Conservation (phyloP, 257 asterid genomes). For the Fraxinus americana region DNA sequence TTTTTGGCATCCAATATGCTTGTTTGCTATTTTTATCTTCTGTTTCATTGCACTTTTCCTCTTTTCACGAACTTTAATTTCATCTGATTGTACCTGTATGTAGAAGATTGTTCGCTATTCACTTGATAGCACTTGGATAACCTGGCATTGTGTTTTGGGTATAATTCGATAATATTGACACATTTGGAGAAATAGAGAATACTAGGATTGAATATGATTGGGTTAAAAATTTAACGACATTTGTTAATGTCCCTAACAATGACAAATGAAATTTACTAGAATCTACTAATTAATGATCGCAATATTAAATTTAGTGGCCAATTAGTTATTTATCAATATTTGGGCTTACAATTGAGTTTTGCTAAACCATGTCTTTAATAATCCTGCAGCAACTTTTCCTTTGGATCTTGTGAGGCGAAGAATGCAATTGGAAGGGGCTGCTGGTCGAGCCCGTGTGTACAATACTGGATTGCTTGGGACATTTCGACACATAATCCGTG, state of each 20-base stretch:
- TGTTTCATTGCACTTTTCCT: too few species aligned
- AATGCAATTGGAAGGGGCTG: conserved; percentile 77
- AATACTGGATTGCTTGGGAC: conserved; percentile 64
- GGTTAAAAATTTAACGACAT: not conserved
- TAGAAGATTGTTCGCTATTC: not conserved
- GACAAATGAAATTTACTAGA: not conserved
- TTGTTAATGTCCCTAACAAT: not conserved
- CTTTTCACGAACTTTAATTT: not conserved
- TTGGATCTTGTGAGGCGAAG: conserved; percentile 84
- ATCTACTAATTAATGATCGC: not conserved
- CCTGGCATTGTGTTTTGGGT: not conserved
- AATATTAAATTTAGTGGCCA: not conserved
- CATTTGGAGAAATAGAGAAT: too few species aligned
- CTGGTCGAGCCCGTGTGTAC: conserved; percentile 65
- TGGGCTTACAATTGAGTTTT: not conserved
- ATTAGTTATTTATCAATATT: not conserved
- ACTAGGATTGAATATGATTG: not conserved
- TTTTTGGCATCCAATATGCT: too few species aligned
- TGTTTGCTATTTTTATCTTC: too few species aligned
- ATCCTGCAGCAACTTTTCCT: conserved; percentile 65
- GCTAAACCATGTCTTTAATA: not conserved
- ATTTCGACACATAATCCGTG: conserved; percentile 52
- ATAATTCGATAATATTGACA: too few species aligned
- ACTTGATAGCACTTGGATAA: not conserved
- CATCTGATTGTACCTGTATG: not conserved